These are phyloP conservation scores for Chlorociboria aeruginascens DNA, from an alignment of 495 filamentous ascomycete species.

Conservation along the genomic window DNA sequence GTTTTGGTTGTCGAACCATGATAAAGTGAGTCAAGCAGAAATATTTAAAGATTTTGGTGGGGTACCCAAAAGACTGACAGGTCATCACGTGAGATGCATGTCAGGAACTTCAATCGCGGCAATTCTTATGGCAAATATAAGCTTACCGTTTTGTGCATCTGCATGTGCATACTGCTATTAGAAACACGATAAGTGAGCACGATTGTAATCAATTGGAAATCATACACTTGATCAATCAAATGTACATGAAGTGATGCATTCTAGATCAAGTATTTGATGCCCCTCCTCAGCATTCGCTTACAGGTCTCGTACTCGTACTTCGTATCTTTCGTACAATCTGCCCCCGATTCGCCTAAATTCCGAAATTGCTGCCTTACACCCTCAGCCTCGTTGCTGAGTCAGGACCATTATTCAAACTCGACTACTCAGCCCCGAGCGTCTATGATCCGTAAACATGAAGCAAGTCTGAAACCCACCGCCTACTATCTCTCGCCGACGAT, in stretches of 20 bases:
- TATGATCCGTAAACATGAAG: slow-evolving; percentile 2
- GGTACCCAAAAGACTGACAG: not conserved
- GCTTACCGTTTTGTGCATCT: no score
- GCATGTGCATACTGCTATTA: no score
- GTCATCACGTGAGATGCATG: not conserved
- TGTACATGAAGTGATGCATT: no score
- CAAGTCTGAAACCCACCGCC: slow-evolving; percentile 13
- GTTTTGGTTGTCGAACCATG: not conserved
- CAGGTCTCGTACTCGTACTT: no score
- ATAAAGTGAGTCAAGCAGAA: not conserved
- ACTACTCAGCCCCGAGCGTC: not conserved
- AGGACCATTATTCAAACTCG: not conserved
- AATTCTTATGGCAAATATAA: no score
- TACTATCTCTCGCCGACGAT: not conserved
- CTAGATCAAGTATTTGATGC: no score
- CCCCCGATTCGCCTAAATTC: not conserved
- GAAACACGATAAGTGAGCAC: no score
- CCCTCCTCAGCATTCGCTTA: no score
- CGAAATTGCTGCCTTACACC: not conserved
- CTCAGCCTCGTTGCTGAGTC: not conserved
- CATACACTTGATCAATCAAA: no score
- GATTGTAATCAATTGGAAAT: no score
- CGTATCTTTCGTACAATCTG: no score
- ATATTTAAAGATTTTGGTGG: not conserved
- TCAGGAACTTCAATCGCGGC: no score